Conservation (phyloP, 148 eudicot genomes). For the Euryodendron excelsum region DNA sequence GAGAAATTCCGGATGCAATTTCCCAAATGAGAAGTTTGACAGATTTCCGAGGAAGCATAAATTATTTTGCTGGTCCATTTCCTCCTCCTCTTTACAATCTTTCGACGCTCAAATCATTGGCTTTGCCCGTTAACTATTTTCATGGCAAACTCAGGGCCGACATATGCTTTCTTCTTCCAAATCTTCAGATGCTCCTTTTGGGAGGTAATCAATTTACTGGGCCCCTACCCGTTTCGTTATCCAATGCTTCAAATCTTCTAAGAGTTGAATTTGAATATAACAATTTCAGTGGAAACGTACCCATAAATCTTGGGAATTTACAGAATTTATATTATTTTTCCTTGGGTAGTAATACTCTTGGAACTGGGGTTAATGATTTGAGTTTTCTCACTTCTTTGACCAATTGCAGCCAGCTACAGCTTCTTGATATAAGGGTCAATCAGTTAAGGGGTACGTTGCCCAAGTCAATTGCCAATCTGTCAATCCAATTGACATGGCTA, state of each 20-base stretch:
- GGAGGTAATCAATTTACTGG: not conserved
- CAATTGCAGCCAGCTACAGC: too few relatives aligned
- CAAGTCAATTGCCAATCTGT: too few relatives aligned
- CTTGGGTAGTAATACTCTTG: too few relatives aligned
- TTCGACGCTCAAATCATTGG: not conserved
- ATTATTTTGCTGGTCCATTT: not conserved
- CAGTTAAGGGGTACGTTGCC: too few relatives aligned
- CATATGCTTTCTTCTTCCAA: not conserved
- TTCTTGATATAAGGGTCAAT: too few relatives aligned
- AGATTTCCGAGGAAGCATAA: not conserved
- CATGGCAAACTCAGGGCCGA: not conserved
- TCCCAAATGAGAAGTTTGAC: not conserved
- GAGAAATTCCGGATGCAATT: not conserved
- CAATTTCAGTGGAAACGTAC: not conserved
- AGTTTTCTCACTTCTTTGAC: too few relatives aligned
- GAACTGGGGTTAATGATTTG: too few relatives aligned
- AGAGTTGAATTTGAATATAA: not conserved
- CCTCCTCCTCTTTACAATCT: constrained; percentile 3
- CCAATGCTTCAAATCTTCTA: not conserved
- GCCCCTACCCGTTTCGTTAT: not conserved
- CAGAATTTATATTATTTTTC: not conserved
- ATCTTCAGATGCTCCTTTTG: not conserved
- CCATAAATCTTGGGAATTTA: not conserved
- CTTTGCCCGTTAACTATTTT: not conserved
- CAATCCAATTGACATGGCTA: too few relatives aligned